Evolutionary conservation across 257 asterid species (phyloP), one percentile per base, ranked within the genome.

Genomic region (Ilex aquifolium): DNA sequence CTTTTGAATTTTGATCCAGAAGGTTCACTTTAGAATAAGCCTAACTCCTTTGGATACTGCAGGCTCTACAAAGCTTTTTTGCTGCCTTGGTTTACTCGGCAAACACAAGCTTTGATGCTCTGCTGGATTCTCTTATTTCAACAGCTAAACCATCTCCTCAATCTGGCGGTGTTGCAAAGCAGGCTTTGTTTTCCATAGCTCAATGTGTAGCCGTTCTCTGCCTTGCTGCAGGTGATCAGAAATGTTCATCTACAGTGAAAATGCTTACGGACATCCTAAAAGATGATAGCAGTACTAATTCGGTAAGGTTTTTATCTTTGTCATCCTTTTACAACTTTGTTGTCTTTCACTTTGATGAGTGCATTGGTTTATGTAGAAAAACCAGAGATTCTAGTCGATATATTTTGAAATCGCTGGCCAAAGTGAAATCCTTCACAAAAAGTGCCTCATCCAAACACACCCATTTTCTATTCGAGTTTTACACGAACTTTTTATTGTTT

Each of bases 191-290:
- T 79, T 90, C 97, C 12, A 80, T 88, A 63, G 99, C 97, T 58
- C 91, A 83, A 77, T 93, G 99, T 74, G 96, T 93, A 72, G 99
- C 99, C 55, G 99, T 90, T 74, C 95, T 93, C 67, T 90, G 96
- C 77, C 96, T 93, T 77, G 97, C 96, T 66, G 97, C 95, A 2
- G 99, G 95, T 53, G 81, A 83, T 59, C 52, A 73, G 57, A 85
- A 88, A 64, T 88, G 95, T 71, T 87, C 84, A 58, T 78, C 95
- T 32, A 93, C 97, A 31, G 97, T 93, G 63, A 75, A 80, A 52
- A 93, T 93, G 99, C 95, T 93, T 57, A 93, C 96, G 16, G 87
- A 88, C 65, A 87, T 91, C 74, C 72, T 93, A 83, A 93, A 81
- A 77, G 83, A 81, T 62, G 97, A 90, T 73, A 76, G 83, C 82